Conservation (phyloP, 441 rosid genomes). For the Gossypium schwendimanii region DNA sequence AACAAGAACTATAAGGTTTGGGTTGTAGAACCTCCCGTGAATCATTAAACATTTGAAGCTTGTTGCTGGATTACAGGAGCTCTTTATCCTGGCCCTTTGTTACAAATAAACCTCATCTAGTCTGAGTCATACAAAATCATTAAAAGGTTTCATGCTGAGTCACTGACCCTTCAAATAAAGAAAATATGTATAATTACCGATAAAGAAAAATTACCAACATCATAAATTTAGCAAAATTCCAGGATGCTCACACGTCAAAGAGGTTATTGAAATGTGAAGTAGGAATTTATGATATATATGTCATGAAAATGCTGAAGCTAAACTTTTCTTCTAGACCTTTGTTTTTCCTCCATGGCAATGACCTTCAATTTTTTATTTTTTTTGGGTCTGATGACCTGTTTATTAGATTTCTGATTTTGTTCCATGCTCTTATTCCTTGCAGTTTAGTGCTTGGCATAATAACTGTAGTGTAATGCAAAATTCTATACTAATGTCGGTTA, state of each 20-base stretch:
- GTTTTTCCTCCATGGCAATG: background rate
- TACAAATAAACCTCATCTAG: background rate
- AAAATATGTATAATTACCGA: background rate
- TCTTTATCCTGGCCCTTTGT: background rate
- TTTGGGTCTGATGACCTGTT: background rate
- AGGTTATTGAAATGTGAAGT: background rate
- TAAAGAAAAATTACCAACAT: background rate
- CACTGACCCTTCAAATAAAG: background rate
- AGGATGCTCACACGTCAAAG: background rate
- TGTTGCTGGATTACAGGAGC: background rate
- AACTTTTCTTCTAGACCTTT: background rate
- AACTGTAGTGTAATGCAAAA: background rate
- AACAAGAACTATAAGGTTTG: background rate
- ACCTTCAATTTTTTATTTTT: background rate
- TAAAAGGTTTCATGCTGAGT: background rate
- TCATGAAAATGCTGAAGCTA: background rate
- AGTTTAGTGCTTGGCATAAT: background rate
- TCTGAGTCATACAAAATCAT: background rate
- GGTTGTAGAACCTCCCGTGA: too few species aligned
- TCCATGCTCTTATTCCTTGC: background rate
- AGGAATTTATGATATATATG: background rate
- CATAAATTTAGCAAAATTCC: slow-evolving; percentile 1
- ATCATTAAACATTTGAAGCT: background rate
- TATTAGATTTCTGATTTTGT: background rate
- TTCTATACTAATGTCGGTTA: background rate